phyloP scores from a whole-genome alignment of 306 rosid genomes.

The peach (Prunus persica) region Prunus_persica_NCBIv2 NC_034013.1:11003001-11003500 shows the following conservation, averaged over 20 bases:
- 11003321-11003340: too few relatives aligned
- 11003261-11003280: too few relatives aligned
- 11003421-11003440: too few relatives aligned
- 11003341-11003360: too few relatives aligned
- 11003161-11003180: neutral
- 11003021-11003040: conserved; percentile 12
- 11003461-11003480: neutral
- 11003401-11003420: too few relatives aligned
- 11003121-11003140: neutral
- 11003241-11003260: too few relatives aligned
- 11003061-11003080: neutral
- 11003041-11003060: neutral
- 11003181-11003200: neutral
- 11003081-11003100: neutral
- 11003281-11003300: too few relatives aligned
- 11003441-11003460: neutral
- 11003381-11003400: too few relatives aligned
- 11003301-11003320: too few relatives aligned
- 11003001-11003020: neutral
- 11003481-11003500: neutral
- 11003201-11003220: neutral
- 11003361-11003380: too few relatives aligned
- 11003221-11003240: neutral
- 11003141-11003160: neutral
- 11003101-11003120: neutral